phyloP scores from a whole-genome alignment of 2,329 filamentous ascomycete species.

The Neoarthrinium moseri region DNA sequence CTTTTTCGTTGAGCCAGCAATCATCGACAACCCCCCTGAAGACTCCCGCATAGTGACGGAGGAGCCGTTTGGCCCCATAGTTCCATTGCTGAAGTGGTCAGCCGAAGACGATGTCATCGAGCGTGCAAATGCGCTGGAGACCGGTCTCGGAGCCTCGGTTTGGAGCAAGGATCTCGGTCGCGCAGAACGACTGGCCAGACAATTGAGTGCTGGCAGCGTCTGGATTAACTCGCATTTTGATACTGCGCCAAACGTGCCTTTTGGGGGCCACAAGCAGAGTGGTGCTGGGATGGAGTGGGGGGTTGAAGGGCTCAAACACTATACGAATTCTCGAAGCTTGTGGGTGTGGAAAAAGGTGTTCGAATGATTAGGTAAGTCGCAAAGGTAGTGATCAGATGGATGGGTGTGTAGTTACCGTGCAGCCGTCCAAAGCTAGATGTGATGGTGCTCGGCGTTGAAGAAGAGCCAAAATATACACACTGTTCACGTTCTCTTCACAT shows the following conservation, averaged over 20 bases:
- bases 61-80: slow-evolving; percentile 51
- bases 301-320: slow-evolving; percentile 30
- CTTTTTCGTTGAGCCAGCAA: slow-evolving; percentile 57
- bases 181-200: slow-evolving; percentile 43
- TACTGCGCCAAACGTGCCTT: slow-evolving; percentile 35
- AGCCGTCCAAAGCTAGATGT: neutral
- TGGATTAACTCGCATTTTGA: slow-evolving; percentile 51
- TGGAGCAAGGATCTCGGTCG: slow-evolving; percentile 48
- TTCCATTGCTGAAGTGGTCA: slow-evolving; percentile 42
- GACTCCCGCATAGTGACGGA: slow-evolving; percentile 54
- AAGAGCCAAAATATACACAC: neutral
- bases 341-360: slow-evolving; percentile 14
- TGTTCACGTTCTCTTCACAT: too few relatives aligned
- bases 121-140: slow-evolving; percentile 46
- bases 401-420: neutral
- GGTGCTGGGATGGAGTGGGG: slow-evolving; percentile 48
- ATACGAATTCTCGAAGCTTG: slow-evolving; percentile 22
- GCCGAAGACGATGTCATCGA: slow-evolving; percentile 44
- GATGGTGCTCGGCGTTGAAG: neutral
- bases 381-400: neutral
- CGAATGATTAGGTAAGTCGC: too few relatives aligned
- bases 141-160: slow-evolving; percentile 52
- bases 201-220: slow-evolving; percentile 52
- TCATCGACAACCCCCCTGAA: slow-evolving; percentile 60
- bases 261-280: slow-evolving; percentile 50